Percentiles rank a stretch among this genome's conserved stretches.
Evolutionary conservation across 2,329 filamentous ascomycete species (phyloP).

Genomic region (Verticillium zaregamsianum): DNA sequence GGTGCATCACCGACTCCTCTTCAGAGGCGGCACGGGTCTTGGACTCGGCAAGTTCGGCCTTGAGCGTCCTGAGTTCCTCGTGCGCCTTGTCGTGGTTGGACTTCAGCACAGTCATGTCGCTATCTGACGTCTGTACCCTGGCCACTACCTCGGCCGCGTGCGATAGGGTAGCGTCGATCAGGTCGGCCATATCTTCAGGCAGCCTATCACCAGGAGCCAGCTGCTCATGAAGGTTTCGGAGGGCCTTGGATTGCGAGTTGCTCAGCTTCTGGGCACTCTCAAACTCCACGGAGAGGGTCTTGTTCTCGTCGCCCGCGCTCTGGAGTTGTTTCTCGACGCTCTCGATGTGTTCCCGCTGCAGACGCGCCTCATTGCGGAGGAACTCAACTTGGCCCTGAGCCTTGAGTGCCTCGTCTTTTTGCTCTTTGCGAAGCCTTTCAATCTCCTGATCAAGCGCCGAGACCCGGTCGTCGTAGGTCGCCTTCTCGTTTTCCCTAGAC

Average conservation of each 20-base stretch:
- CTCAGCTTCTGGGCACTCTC: slow-evolving; percentile 46
- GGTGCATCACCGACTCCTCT: slow-evolving; percentile 45
- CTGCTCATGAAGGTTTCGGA: slow-evolving; percentile 57
- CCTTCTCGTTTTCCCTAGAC: slow-evolving; percentile 77
- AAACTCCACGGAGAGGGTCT: slow-evolving; percentile 45
- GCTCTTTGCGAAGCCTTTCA: slow-evolving; percentile 55
- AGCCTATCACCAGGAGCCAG: slow-evolving; percentile 48
- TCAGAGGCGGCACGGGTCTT: slow-evolving; percentile 48
- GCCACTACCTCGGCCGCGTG: slow-evolving; percentile 55
- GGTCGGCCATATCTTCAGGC: slow-evolving; percentile 51
- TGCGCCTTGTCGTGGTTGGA: slow-evolving; percentile 61
- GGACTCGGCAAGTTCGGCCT: slow-evolving; percentile 50
- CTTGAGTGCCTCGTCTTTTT: slow-evolving; percentile 53
- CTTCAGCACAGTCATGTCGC: slow-evolving; percentile 54
- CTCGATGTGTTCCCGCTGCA: slow-evolving; percentile 57
- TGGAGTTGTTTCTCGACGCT: slow-evolving; percentile 55
- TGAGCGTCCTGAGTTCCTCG: slow-evolving; percentile 48
- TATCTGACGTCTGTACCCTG: slow-evolving; percentile 57
- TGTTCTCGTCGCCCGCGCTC: slow-evolving; percentile 48
- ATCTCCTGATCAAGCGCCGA: slow-evolving; percentile 68
- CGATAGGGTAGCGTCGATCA: slow-evolving; percentile 57
- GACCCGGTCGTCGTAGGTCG: slow-evolving; percentile 63
- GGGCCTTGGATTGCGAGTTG: slow-evolving; percentile 45
- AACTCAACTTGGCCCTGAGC: slow-evolving; percentile 60
- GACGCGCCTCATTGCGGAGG: slow-evolving; percentile 54